Evolutionary conservation across 2,329 filamentous ascomycete genomes (phyloP), one percentile per base, ranked within the genome.

Genomic region (Diaporthe helianthi): DNA sequence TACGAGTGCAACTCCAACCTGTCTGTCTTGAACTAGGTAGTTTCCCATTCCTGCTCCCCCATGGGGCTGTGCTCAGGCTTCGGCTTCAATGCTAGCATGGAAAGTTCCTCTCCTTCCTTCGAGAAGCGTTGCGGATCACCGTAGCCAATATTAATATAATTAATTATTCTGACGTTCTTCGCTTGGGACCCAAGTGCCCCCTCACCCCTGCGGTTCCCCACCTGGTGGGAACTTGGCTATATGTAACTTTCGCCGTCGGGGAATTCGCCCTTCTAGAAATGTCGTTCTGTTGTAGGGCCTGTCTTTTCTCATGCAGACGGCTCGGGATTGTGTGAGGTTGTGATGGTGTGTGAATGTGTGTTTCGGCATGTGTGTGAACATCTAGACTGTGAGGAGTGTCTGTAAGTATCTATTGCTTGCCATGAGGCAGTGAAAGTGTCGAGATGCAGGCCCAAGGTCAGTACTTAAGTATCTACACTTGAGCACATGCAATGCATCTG

Each of bases 251-350:
- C 58, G 41, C 26, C 41, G 58, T 61, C 41, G 58, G 58, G 41
- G 58, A 24, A 60, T 60, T 47, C 26, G 41, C n/a, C 41, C 58
- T 61, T 61, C 58, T 61, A 61, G 58, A 61, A 61, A 19, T 12
- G 19, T 46, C 47, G 41, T 19, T 24, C 47, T 61, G 24, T 47
- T 33, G 58, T 61, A 41, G 58, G 58, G 58, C 17, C 12, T 10
- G 26, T n/a, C 15, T 47, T 61, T 19, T 61, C 22, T 47, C 13
- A 22, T 61, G 58, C 41, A 24, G 29, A 61, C 13, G 41, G n/a
- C n/a, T n/a, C n/a, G n/a, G 26, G 41, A 31, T 19, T 8, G 19
- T n/a, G 58, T 41, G 26, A 46, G 19, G 2, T 8, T 5, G 7
- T 41, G 1, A 5, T 46, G 19, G 22, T 13, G 13, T 13, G 19